Evolutionary conservation across 2,329 filamentous ascomycete species (phyloP), one percentile per base, ranked within the genome.

Genomic region (Kalmusia sp.): DNA sequence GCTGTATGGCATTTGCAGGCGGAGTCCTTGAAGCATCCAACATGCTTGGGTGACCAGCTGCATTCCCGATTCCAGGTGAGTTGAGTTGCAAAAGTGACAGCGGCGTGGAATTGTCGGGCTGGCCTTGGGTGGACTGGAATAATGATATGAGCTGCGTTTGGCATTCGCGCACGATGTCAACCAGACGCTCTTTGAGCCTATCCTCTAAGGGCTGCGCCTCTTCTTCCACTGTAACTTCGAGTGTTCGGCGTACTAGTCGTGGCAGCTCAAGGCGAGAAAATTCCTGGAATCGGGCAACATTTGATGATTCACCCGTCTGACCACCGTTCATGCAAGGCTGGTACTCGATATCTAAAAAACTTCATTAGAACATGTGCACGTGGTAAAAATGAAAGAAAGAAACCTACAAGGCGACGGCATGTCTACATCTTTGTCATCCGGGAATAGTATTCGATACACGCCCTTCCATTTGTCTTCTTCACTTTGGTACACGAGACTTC

Each of bases 381-480:
- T 14, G 25, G 15, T 15, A 24, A 24, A 25, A 30, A 21, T 5
- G 11, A 19, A 30, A 0, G 2, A 6, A 15, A n/a, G 27, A 11
- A 15, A 50, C 58, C 52, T 51, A 65, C 58, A 65, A n/a, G 64
- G 61, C 17, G 59, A 63, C 5, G 64, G 64, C 55, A 67, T 65
- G 15, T 58, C 53, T 2, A 31, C 46, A 4, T 61, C 60, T 22
- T 47, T 43, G 25, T 66, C 63, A 34, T 68, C 62, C 3, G 64
- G 64, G 33, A 68, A 68, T 4, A 68, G 52, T 2, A 68, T 61
- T 1, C 54, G 53, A 38, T 65, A 68, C 6, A 68, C 63, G 1
- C 43, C 52, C 33, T 66, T 68, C 64, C 64, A 68, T 24, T 66
- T 68, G 1, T 68, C 64, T 48, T 66, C 59, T 28, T 68, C 64